phyloP scores from a whole-genome alignment of 805 yeast genomes.

The Ogataea pini region DNA sequence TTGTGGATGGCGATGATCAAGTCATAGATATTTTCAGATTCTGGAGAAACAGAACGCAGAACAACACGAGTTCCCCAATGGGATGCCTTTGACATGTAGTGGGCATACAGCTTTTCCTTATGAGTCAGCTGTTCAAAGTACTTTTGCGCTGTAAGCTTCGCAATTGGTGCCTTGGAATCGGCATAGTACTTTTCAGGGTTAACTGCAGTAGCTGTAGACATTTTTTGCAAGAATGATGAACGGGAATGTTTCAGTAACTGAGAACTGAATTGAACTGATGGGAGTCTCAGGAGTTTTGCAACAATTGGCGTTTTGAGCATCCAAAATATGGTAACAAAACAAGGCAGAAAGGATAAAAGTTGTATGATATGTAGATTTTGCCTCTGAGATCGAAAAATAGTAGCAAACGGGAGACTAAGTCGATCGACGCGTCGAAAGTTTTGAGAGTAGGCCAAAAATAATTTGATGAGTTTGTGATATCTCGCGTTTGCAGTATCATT shows the following conservation, averaged over 20 bases:
- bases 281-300: background rate
- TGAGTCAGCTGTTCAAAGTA: constrained; percentile 67
- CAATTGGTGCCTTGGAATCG: constrained; percentile 68
- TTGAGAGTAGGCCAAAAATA: background rate
- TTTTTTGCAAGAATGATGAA: background rate
- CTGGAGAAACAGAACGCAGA: constrained; percentile 78
- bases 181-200: constrained; percentile 43
- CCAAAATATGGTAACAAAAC: background rate
- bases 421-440: background rate
- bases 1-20: constrained; percentile 61
- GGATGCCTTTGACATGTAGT: constrained; percentile 78
- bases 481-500: background rate
- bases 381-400: background rate
- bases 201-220: constrained; percentile 12
- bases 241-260: background rate
- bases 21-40: constrained; percentile 74
- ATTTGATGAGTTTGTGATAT: background rate
- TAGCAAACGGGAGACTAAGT: background rate
- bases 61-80: constrained; percentile 83
- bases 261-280: background rate
- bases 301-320: constrained; percentile 5
- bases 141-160: constrained; percentile 63
- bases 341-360: background rate
- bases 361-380: background rate
- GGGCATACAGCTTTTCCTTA: constrained; percentile 72